phyloP scores from a whole-genome alignment of 139 green algal genomes.

The Spirogloea muscicola region DNA sequence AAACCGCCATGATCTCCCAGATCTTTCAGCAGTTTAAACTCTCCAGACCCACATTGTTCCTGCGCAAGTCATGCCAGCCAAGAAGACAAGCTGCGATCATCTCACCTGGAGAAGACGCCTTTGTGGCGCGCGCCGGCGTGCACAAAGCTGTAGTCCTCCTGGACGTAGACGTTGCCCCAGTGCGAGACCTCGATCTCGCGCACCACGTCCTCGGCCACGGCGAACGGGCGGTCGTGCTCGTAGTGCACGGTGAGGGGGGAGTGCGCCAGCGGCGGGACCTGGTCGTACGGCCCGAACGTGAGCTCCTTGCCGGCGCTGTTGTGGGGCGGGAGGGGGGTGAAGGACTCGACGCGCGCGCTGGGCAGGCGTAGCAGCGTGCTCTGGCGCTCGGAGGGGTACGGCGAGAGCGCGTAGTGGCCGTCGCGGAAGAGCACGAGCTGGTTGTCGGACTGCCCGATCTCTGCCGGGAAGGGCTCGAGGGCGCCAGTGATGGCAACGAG shows the following conservation, averaged over 20 bases:
- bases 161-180: slow-evolving; percentile 87
- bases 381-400: slow-evolving; percentile 63
- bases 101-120: slow-evolving; percentile 55
- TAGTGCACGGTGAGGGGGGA: slow-evolving; percentile 68
- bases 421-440: slow-evolving; percentile 69
- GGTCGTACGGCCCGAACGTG: slow-evolving; percentile 55
- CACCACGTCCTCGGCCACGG: slow-evolving; percentile 54
- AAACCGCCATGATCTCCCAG: too few species aligned
- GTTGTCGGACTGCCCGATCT: slow-evolving; percentile 63
- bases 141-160: slow-evolving; percentile 75
- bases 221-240: slow-evolving; percentile 73
- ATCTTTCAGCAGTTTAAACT: too few species aligned
- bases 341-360: slow-evolving; percentile 49
- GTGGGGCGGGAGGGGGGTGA: slow-evolving; percentile 45
- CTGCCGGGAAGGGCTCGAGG: slow-evolving; percentile 58
- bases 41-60: too few species aligned
- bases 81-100: too few species aligned
- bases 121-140: slow-evolving; percentile 62
- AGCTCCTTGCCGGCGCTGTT: slow-evolving; percentile 34
- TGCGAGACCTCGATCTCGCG: slow-evolving; percentile 85
- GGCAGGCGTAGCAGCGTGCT: slow-evolving; percentile 57
- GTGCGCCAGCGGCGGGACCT: slow-evolving; percentile 45
- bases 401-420: slow-evolving; percentile 59
- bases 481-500: slow-evolving; percentile 39
- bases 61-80: too few species aligned